Conservation (phyloP, 345 rosid genomes). For the Salix arbutifolia region DNA sequence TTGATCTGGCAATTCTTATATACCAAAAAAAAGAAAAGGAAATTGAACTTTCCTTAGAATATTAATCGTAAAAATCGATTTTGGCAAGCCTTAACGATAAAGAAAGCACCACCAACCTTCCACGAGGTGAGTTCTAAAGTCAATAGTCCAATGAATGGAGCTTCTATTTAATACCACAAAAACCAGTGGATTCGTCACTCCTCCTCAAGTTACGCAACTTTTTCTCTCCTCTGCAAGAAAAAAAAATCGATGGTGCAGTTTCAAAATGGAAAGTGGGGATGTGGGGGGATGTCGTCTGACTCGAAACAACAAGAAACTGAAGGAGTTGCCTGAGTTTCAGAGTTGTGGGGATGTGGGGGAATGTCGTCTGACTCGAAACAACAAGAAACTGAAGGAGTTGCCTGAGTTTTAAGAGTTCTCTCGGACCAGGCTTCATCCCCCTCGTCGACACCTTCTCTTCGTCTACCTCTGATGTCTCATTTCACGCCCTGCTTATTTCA, state of each 20-base stretch:
- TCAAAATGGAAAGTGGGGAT: not conserved
- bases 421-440: constrained; percentile 33
- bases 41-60: not conserved
- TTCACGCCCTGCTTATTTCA: not conserved
- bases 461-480: not conserved
- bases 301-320: not conserved
- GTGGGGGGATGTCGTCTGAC: not conserved
- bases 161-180: no score
- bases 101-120: not conserved
- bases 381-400: not conserved
- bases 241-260: not conserved
- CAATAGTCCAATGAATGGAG: no score
- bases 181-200: no score
- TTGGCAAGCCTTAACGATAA: constrained; percentile 2
- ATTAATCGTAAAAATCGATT: not conserved
- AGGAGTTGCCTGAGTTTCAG: not conserved
- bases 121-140: not conserved
- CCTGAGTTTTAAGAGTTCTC: constrained; percentile 5
- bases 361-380: not conserved
- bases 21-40: not conserved
- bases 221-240: not conserved
- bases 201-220: not conserved
- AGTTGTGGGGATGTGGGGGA: not conserved
- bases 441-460: not conserved
- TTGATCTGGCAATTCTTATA: no score